Base-by-base conservation (phyloP, 768 basidiomycete species). In the Terana coerulea region DNA sequence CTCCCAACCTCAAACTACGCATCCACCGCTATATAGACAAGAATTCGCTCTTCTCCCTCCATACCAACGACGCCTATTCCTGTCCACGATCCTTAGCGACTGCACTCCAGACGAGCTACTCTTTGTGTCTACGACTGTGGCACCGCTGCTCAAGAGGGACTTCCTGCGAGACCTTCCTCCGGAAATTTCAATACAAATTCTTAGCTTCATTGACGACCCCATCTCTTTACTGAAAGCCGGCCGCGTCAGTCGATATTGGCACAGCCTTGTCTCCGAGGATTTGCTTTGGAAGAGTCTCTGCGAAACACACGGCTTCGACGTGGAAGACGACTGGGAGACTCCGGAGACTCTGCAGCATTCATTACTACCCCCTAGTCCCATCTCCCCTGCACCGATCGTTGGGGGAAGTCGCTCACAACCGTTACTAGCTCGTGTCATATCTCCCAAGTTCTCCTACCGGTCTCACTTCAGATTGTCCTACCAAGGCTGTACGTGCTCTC, bases 201-300 rank as follows among this genome's bases (percentile, higher is more conserved):
- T 97, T 30, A 67, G 75, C 50, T 94, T 84, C 65, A 73, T 95
- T 36, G 82, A 91, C 50, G 86, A 91, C 39, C 84, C 88, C 0
- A 70, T 71, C 36, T 84, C 86, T 0, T 80, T 97, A 9, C 73
- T 81, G 0, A 72, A 89, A 10, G 86, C 86, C 0, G 73, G 78
- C 34, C 75, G 78, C 29, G 94, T 95, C 25, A 86, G 84, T 58
- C 71, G 73, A 47, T 74, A 75, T 43, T 98, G 95, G 95, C 69
- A 75, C 12, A 68, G 65, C 14, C 75, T 97, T 5, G 74, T 85
- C 6, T 68, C 75, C 39, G 92, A 93, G 60, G 91, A 95, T 57
- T 76, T 72, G 56, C 72, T 90, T 10, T 98, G 94, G 95, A 83
- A 80, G 66, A 60, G 74, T 10, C 80, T 95, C 81, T 92, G 86